These are phyloP conservation scores for Euryodendron excelsum DNA, from an alignment of 148 eudicot genomes.

Conservation along the genomic window DNA sequence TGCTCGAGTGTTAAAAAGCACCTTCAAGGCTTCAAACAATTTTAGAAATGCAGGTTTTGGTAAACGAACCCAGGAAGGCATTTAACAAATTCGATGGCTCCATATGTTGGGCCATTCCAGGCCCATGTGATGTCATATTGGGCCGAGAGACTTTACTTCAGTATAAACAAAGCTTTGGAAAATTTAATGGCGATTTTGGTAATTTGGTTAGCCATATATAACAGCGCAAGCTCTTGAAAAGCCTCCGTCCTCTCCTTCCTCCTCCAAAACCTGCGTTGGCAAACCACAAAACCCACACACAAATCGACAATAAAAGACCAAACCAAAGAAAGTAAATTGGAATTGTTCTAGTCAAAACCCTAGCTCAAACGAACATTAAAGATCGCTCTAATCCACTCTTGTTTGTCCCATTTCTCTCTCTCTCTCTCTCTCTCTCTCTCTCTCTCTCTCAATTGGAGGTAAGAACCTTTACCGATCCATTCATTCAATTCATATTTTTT, in stretches of 20 bases:
- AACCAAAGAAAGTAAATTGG: not conserved
- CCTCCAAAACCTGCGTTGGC: not conserved
- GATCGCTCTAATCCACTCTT: not conserved
- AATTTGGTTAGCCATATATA: no score
- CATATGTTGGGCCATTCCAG: not conserved
- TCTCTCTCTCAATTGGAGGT: no score
- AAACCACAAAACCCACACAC: not conserved
- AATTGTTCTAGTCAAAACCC: not conserved
- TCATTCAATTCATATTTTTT: not conserved
- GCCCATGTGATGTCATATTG: not conserved
- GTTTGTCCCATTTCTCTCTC: not conserved
- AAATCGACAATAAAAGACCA: not conserved
- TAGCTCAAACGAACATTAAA: not conserved
- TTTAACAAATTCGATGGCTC: no score
- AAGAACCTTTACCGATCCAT: constrained; percentile 7
- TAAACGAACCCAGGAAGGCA: no score
- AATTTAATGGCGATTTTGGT: not conserved
- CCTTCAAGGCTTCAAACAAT: no score
- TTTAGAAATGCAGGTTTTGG: no score
- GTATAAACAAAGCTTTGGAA: no score
- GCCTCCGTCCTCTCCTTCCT: constrained; percentile 6
- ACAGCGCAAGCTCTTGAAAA: no score
- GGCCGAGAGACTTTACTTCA: not conserved
- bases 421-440: no score
- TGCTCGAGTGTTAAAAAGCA: no score